Conservation (phyloP, 1,139 yeast genomes). For the Suhomyces wounanorum region DNA sequence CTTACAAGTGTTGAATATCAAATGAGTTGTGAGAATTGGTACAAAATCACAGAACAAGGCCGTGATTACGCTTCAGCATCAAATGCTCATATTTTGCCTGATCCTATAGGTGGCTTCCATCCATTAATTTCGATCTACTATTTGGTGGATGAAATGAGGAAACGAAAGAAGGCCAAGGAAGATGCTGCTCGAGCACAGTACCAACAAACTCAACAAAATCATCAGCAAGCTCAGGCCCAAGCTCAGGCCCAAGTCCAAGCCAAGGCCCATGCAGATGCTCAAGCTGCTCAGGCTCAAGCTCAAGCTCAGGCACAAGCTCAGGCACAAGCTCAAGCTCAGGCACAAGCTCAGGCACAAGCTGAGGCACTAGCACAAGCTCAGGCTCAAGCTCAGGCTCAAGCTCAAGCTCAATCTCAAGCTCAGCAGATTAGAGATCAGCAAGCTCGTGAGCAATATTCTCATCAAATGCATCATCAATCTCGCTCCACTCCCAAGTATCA, state of each 20-base stretch:
- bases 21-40: constrained; percentile 68
- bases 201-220: constrained; percentile 14
- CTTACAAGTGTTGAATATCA: constrained; percentile 70
- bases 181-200: constrained; percentile 37
- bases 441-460: not conserved
- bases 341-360: constrained; percentile 19
- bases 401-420: constrained; percentile 22
- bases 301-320: constrained; percentile 2
- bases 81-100: constrained; percentile 49
- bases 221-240: constrained; percentile 2
- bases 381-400: constrained; percentile 22
- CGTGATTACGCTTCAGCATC: constrained; percentile 45
- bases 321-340: constrained; percentile 19
- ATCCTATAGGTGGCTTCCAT: constrained; percentile 89
- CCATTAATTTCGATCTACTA: constrained; percentile 87
- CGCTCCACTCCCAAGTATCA: not conserved
- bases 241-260: constrained; percentile 7
- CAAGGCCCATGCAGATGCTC: not conserved
- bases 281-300: constrained; percentile 1
- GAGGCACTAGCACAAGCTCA: constrained; percentile 18
- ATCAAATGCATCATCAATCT: not conserved
- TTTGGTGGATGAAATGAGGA: constrained; percentile 80
- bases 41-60: constrained; percentile 44
- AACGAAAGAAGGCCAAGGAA: constrained; percentile 65
- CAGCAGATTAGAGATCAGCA: constrained; percentile 10